Evolutionary conservation across 768 basidiomycete species (phyloP), one percentile per base, ranked within the genome.

Genomic region (Suillus discolor): DNA sequence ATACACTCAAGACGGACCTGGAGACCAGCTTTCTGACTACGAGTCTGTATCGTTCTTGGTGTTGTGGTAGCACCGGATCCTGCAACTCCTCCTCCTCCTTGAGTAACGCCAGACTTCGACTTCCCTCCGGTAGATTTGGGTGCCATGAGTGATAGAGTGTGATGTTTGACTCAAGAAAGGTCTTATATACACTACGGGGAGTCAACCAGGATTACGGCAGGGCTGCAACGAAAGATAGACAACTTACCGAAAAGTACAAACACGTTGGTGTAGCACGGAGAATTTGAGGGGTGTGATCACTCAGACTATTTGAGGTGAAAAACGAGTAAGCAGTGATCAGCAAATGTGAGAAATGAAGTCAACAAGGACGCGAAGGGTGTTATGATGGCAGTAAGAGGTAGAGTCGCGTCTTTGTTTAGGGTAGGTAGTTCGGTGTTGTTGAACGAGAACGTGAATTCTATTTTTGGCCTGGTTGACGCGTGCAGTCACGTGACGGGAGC

Each of bases 11-110:
- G 60, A 75, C 82, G 57, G 59, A 93, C 94, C 85, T 96, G 93
- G 4, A 97, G 81, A 4, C 95, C 95, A 31, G 95, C 94, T 72
- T 89, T 93, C 74, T 89, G 87, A 75, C 93, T 94, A 69, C 90
- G 78, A 7, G 91, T 92, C 69, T 88, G 86, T 65, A 89, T 80
- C 8, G 81, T 76, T 45, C 74, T 74, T 28, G 79, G 72, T 6
- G 74, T 66, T 20, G 76, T 64, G 11, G 71, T 67, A 6, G 75
- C 70, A 44, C 79, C 70, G 16, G 80, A 76, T 44, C 72, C 71
- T 54, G 70, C 66, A 31, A 49, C 65, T 5, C 62, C 66, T 55
- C 67, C 66, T 64, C 62, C 28, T 23, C 39, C n/a, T 28, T 55
- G 45, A 13, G 69, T 65, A 18, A 75, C 72, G 39, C 83, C 85